Evolutionary conservation across 2,329 filamentous ascomycete species (phyloP).

Genomic region (Escovopsis weberi): DNA sequence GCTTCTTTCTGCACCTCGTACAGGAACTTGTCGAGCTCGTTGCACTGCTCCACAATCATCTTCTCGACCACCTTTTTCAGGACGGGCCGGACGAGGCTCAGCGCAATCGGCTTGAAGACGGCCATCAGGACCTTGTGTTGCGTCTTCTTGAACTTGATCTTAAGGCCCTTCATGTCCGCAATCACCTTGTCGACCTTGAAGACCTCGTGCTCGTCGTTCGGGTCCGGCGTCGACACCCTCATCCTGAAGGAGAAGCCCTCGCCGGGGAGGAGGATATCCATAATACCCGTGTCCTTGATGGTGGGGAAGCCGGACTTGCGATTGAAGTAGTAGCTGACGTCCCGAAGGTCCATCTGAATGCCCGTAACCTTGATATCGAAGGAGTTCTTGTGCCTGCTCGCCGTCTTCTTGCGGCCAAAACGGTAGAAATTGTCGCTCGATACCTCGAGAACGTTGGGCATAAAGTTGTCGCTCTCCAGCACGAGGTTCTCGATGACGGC

Average conservation of each 20-base stretch:
- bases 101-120: conserved; percentile 73
- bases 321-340: conserved; percentile 90
- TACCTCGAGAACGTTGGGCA: conserved; percentile 82
- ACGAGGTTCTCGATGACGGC: conserved; percentile 88
- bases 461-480: conserved; percentile 91
- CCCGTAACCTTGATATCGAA: conserved; percentile 73
- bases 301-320: conserved; percentile 87
- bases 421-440: conserved; percentile 88
- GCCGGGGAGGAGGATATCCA: conserved; percentile 77
- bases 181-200: conserved; percentile 89
- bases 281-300: conserved; percentile 74
- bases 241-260: conserved; percentile 86
- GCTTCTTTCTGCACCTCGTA: conserved; percentile 75
- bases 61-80: conserved; percentile 82
- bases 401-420: conserved; percentile 80
- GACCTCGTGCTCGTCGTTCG: conserved; percentile 63
- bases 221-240: conserved; percentile 67
- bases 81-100: conserved; percentile 70
- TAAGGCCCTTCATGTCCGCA: conserved; percentile 66
- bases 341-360: conserved; percentile 80
- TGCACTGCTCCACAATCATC: conserved; percentile 71
- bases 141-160: conserved; percentile 85
- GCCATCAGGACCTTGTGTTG: conserved; percentile 85
- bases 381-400: conserved; percentile 70
- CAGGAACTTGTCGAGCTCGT: conserved; percentile 56